Evolutionary conservation across 129 eudicot species (phyloP), one percentile per base, ranked within the genome.

Genomic region (Artemisia argyi): DNA sequence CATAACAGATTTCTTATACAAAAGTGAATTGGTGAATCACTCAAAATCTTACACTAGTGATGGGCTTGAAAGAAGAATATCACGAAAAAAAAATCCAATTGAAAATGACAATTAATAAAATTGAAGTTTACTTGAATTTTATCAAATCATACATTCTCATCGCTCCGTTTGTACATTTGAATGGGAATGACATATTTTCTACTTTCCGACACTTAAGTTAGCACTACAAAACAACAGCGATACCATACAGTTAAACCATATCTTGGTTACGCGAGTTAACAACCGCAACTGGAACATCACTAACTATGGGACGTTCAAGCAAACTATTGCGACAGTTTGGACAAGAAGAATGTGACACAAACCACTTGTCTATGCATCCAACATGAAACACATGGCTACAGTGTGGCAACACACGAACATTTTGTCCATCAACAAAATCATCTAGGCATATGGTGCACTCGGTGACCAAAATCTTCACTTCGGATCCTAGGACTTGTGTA

Each of bases 361-460:
- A 81, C 91, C 91, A 86, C 68, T 72, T 77, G 59, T 86, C 91
- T 39, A 86, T 83, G 75, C 91, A 86, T 26, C 44, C 65, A 16
- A 80, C 85, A 59, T 86, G 91, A 67, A 86, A 86, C 71, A 81
- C 79, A 56, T 86, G 91, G 61, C 64, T 15, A 62, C 87, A 86
- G 15, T 76, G 75, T 8, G 89, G 89, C 72, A 81, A 60, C 11
- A 84, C 85, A 50, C 87, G 71, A 20, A 79, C 80, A 28, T 82
- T 78, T 58, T 84, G 87, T 46, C 92, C 92, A 13, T 79, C 82
- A 5, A 73, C 83, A 76, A 84, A 87, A 22, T 84, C 89, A 42
- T 73, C 89, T 14, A 87, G 79, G 59, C 92, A 87, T 65, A 84
- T 82, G 12, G 83, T 64, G 58, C 89, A 87, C 65, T 84, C 89